Evolutionary conservation across 768 basidiomycete species (phyloP).

Genomic region (Lactifluus hygrophoroides): DNA sequence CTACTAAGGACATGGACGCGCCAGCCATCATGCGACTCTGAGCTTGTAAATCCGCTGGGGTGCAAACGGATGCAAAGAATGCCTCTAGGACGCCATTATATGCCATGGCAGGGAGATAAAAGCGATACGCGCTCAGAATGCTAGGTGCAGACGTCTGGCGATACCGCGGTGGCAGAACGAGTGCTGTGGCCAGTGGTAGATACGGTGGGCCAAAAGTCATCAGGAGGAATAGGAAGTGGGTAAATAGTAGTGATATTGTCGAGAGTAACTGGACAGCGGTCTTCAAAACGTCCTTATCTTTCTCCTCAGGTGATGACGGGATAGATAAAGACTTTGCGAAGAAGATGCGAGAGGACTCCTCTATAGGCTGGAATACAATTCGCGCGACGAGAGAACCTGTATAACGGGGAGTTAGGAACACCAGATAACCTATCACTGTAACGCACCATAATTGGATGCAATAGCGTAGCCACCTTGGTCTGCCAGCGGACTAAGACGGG

Average conservation of each 20-base stretch:
- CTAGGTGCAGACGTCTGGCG: constrained; percentile 68
- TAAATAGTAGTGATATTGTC: constrained; percentile 45
- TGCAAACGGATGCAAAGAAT: constrained; percentile 75
- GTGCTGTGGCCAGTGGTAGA: constrained; percentile 54
- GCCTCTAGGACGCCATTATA: constrained; percentile 91
- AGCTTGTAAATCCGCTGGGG: constrained; percentile 49
- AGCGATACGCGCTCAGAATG: constrained; percentile 73
- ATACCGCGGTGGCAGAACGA: constrained; percentile 67
- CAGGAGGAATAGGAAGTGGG: constrained; percentile 66
- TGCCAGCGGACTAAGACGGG: constrained; percentile 69
- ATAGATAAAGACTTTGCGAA: constrained; percentile 56
- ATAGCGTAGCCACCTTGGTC: constrained; percentile 95
- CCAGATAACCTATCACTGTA: neutral
- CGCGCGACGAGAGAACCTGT: constrained; percentile 87
- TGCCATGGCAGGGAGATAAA: constrained; percentile 84
- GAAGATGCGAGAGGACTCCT: constrained; percentile 84
- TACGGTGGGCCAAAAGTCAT: constrained; percentile 69
- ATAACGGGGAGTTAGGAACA: neutral
- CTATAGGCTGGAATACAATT: constrained; percentile 90
- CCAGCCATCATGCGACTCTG: constrained; percentile 82
- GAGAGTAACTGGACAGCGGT: constrained; percentile 43
- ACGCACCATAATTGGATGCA: constrained; percentile 88
- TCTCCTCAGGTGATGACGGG: neutral
- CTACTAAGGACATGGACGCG: constrained; percentile 64
- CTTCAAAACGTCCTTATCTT: constrained; percentile 16